Conservation (phyloP, 2,329 filamentous ascomycete genomes). For the Penicillium freii region DNA sequence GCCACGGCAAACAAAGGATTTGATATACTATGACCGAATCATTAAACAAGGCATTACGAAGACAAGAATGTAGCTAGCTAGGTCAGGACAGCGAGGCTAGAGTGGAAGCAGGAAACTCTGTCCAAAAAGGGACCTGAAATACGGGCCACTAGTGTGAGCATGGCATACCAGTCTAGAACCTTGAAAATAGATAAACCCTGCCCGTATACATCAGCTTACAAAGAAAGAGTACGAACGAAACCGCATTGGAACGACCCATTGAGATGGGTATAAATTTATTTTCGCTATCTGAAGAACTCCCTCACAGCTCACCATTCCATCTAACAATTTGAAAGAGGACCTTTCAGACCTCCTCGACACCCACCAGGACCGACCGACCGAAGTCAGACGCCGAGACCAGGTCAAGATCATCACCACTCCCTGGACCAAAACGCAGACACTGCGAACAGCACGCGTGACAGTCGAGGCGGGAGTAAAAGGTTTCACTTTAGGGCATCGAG, state of each 20-base stretch:
- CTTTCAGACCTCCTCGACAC: constrained; percentile 91
- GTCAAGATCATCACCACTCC: constrained; percentile 94
- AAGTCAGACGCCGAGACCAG: constrained; percentile 69
- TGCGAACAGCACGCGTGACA: constrained; percentile 35
- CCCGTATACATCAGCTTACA: too few relatives aligned
- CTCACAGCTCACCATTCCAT: constrained; percentile 41
- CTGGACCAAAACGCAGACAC: constrained; percentile 60
- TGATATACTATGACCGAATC: neutral
- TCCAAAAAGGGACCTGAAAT: too few relatives aligned
- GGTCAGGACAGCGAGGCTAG: too few relatives aligned
- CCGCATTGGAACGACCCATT: too few relatives aligned
- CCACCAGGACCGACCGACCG: constrained; percentile 75
- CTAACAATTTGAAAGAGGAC: constrained; percentile 53
- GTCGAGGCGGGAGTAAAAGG: constrained; percentile 53
- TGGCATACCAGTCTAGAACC: too few relatives aligned
- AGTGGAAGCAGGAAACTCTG: neutral
- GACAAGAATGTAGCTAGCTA: neutral
- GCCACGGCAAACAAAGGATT: neutral
- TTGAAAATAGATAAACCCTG: too few relatives aligned
- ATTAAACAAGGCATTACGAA: too few relatives aligned
- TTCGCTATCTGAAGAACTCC: neutral
- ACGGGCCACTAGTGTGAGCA: too few relatives aligned
- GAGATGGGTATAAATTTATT: neutral
- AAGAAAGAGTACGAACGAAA: too few relatives aligned
- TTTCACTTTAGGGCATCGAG: constrained; percentile 88